Evolutionary conservation across 1,284 basidiomycete species (phyloP), one percentile per base, ranked within the genome.

Genomic region (Heterobasidion irregulare): DNA sequence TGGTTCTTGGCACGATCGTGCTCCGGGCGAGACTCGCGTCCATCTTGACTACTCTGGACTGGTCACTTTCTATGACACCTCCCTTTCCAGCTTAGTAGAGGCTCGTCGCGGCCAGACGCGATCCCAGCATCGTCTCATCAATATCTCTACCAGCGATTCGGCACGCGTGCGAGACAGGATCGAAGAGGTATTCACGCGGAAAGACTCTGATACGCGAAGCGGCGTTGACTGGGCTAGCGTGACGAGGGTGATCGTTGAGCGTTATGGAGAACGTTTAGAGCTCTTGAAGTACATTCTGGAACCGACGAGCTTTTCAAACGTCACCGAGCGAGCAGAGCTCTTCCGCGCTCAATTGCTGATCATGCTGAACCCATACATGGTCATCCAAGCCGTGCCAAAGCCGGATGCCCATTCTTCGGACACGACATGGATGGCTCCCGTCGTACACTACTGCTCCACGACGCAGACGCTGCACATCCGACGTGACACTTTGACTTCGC

Each of bases 211-310:
- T 12, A 47, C 52, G 0, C 57, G 60, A 2, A 74, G 70, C 53
- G 73, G 72, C 0, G 61, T 76, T 7, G 72, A 78, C 58, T 79
- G 78, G 78, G 61, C 58, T 46, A 66, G 67, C 1, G 63, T 80
- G 18, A 55, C 72, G 32, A 68, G 67, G 16, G 68, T 72, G 35
- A 63, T 77, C 13, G 66, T 75, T 2, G 71, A 77, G 43, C 70
- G 78, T 18, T 76, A 72, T 51, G 68, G 66, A 0, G 65, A 68
- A 19, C 67, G 77, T 1, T 62, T 80, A 10, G 73, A 77, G 54
- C 52, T 71, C 6, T 59, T 71, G 3, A 68, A 59, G 2, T 62
- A 75, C 58, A 61, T 75, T 10, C 62, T 79, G 18, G 66, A 66
- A 6, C 44, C 55, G 9, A 18, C 33, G 6, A 41, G 45, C 15